Evolutionary conservation across 2,329 filamentous ascomycete species (phyloP).

Genomic region (Neofusicoccum laricinum): DNA sequence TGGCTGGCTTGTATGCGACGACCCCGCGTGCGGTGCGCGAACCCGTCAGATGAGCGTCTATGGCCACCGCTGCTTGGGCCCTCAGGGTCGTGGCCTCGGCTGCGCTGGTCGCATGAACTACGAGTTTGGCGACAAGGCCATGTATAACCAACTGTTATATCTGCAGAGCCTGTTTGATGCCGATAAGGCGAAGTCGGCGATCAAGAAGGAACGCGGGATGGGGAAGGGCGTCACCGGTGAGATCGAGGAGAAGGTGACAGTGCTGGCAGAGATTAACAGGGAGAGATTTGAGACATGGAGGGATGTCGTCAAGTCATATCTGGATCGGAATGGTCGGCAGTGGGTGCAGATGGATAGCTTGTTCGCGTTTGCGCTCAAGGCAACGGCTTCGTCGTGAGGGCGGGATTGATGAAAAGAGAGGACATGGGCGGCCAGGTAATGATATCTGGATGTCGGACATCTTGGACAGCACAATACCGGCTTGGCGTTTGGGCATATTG

Average conservation of each 20-base stretch:
- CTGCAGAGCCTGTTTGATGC: slow-evolving; percentile 83
- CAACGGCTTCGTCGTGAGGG: background rate
- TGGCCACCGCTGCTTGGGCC: slow-evolving; percentile 83
- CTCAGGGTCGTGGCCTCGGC: slow-evolving; percentile 77
- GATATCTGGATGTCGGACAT: background rate
- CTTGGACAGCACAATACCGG: background rate
- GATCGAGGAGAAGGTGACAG: slow-evolving; percentile 58
- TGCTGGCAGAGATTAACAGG: slow-evolving; percentile 82
- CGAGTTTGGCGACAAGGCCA: slow-evolving; percentile 80
- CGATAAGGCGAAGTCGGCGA: slow-evolving; percentile 57
- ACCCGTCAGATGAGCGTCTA: slow-evolving; percentile 94
- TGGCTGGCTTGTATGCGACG: slow-evolving; percentile 86
- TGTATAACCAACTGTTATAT: slow-evolving; percentile 95
- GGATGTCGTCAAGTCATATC: slow-evolving; percentile 74
- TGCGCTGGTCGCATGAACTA: slow-evolving; percentile 87
- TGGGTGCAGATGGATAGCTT: slow-evolving; percentile 93
- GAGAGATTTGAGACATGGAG: slow-evolving; percentile 73
- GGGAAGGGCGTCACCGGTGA: slow-evolving; percentile 40
- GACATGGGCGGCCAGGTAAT: background rate
- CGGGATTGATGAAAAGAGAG: background rate
- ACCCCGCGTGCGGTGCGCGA: slow-evolving; percentile 78
- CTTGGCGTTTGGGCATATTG: background rate
- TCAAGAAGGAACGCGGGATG: slow-evolving; percentile 33
- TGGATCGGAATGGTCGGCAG: slow-evolving; percentile 85
- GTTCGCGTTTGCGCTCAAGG: slow-evolving; percentile 60